Evolutionary conservation across 768 basidiomycete genomes (phyloP), one percentile per base, ranked within the genome.

Genomic region (Panus rudis): DNA sequence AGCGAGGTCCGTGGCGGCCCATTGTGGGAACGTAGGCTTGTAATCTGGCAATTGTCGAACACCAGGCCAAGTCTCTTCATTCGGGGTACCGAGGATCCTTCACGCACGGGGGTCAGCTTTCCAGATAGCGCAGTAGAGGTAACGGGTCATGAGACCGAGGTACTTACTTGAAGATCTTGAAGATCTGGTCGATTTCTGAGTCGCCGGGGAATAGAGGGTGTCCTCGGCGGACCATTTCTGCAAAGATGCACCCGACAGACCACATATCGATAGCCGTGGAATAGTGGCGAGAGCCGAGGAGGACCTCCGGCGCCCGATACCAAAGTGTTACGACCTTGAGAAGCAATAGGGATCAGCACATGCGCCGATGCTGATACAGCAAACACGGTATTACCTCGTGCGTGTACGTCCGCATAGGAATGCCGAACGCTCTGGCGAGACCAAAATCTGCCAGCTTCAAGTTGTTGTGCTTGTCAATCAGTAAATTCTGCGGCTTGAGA

Each of bases 151-250:
- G 22, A 40, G 14, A 17, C 20, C 8, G 26, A 19, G 30, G 10
- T 17, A 63, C 74, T 41, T 49, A 93, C 96, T 90, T 79, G 76
- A 98, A 99, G 57, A 99, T 99, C 65, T 91, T 85, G 78, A 98
- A 98, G 51, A 98, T 98, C 70, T 99, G 96, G 66, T 99, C 96
- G 59, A 98, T 99, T 68, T 99, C 96, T 21, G 96, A 98, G 67
- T 99, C 96, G 4, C 96, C 96, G 19, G 96, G 94, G 76, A 99
- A 99, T 11, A 97, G 72, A 2, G 94, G 78, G 59, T 81, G 64
- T 52, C 87, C 87, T 47, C 79, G 75, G 85, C 93, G 89, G 42
- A 91, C 84, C 94, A 98, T 97, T 68, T 99, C 96, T 6, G 94
- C 94, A 58, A 96, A 91, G 61, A 99, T 98, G 59, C 93, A 97